These are phyloP conservation scores for Geotrichum citri-aurantii DNA, from an alignment of 1,139 yeast genomes.

Conservation along the genomic window DNA sequence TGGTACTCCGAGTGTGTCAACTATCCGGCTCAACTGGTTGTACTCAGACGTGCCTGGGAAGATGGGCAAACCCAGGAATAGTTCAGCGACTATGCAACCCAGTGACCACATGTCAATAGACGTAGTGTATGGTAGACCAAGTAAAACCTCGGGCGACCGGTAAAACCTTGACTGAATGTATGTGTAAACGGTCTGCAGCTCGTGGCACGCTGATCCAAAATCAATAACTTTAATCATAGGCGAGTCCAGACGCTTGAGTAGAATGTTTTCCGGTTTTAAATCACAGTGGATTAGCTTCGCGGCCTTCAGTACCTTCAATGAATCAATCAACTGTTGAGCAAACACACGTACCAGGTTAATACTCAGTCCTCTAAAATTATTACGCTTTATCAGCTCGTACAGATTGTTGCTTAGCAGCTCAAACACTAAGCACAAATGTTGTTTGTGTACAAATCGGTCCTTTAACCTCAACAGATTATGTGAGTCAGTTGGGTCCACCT, in stretches of 20 bases:
- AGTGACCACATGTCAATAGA: slow-evolving; percentile 97
- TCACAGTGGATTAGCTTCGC: slow-evolving; percentile 91
- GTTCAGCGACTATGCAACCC: slow-evolving; percentile 92
- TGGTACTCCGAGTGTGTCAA: slow-evolving; percentile 77
- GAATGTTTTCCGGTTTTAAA: slow-evolving; percentile 87
- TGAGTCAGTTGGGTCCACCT: slow-evolving; percentile 60
- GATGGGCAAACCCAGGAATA: slow-evolving; percentile 84
- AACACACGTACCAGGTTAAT: slow-evolving; percentile 72
- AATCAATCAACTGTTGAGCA: slow-evolving; percentile 71
- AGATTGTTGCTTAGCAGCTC: slow-evolving; percentile 81
- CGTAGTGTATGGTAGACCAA: slow-evolving; percentile 80
- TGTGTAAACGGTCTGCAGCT: slow-evolving; percentile 80
- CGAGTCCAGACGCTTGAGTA: slow-evolving; percentile 71
- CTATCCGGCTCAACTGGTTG: slow-evolving; percentile 77
- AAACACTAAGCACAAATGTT: slow-evolving; percentile 86
- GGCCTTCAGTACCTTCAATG: slow-evolving; percentile 71
- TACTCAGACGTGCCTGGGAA: slow-evolving; percentile 94
- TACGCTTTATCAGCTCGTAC: slow-evolving; percentile 85
- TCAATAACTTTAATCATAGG: slow-evolving; percentile 90
- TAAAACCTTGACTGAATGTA: slow-evolving; percentile 93
- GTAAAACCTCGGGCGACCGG: slow-evolving; percentile 88
- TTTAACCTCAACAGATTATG: slow-evolving; percentile 69
- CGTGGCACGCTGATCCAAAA: slow-evolving; percentile 94
- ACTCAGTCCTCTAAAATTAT: slow-evolving; percentile 84
- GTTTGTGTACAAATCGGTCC: slow-evolving; percentile 87